These are phyloP conservation scores for Parmelia sp. DNA, from an alignment of 495 filamentous ascomycete species.

Conservation along the genomic window DNA sequence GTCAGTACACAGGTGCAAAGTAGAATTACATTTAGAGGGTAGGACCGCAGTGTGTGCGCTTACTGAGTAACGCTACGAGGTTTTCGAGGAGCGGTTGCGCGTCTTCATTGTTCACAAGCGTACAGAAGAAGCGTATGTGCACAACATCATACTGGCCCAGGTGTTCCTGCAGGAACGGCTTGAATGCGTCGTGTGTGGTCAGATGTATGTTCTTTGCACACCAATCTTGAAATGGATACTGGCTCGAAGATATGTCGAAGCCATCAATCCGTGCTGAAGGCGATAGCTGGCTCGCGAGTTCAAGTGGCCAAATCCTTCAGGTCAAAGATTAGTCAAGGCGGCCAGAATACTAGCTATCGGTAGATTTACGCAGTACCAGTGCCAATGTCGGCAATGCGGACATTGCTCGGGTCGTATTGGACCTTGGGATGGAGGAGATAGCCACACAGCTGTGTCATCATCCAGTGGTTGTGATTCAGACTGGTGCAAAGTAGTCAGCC, in stretches of 20 bases:
- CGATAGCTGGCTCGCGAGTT: conserved; percentile 1
- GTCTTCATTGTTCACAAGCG: conserved; percentile 27
- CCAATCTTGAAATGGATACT: conserved; percentile 5
- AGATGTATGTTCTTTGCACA: conserved; percentile 15
- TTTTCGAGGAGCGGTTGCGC: conserved; percentile 27
- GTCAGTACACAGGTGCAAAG: background rate
- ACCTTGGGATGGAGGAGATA: conserved; percentile 5
- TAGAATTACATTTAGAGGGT: too few relatives aligned
- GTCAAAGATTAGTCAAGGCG: background rate
- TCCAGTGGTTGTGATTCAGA: background rate
- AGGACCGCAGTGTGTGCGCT: background rate
- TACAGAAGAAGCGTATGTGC: conserved; percentile 32
- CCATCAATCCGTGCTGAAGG: conserved; percentile 11
- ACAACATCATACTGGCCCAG: conserved; percentile 34
- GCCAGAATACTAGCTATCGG: background rate
- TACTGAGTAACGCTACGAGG: conserved; percentile 32
- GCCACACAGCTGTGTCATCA: conserved; percentile 1
- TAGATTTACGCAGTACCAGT: conserved; percentile 9
- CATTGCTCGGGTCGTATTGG: background rate
- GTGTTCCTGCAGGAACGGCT: conserved; percentile 26
- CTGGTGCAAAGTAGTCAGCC: background rate
- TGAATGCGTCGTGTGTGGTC: conserved; percentile 3
- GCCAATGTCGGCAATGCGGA: conserved; percentile 4
- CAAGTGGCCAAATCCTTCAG: background rate
- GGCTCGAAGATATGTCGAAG: conserved; percentile 19